phyloP scores from a whole-genome alignment of 805 yeast species.

The Clavispora fructus region DNA sequence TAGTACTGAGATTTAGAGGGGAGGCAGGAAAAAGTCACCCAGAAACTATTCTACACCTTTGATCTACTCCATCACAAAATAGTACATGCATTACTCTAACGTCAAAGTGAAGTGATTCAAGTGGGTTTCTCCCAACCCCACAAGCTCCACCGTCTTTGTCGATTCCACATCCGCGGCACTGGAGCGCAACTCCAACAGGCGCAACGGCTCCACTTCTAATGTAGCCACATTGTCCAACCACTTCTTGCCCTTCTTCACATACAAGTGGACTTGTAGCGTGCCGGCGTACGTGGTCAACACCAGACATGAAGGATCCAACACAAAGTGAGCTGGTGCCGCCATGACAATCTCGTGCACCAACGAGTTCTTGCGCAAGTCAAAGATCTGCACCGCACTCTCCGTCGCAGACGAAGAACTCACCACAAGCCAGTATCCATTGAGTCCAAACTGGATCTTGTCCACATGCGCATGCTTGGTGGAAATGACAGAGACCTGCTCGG shows the following conservation, averaged over 20 bases:
- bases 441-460: constrained; percentile 44
- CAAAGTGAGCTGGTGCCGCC: constrained; percentile 14
- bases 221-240: constrained; percentile 20
- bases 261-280: constrained; percentile 27
- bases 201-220: constrained; percentile 2
- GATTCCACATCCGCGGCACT: constrained; percentile 4
- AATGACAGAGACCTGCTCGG: constrained; percentile 31
- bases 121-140: constrained; percentile 4
- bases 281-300: constrained; percentile 21
- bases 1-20: too few species aligned
- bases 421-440: constrained; percentile 62
- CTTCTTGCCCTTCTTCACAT: constrained; percentile 34
- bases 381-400: constrained; percentile 26
- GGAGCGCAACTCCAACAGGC: not conserved
- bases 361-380: constrained; percentile 45
- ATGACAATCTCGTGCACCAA: constrained; percentile 23
- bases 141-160: constrained; percentile 4
- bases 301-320: constrained; percentile 33
- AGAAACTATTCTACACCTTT: too few species aligned
- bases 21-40: too few species aligned
- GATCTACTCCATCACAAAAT: not conserved
- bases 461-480: constrained; percentile 19
- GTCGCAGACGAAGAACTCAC: constrained; percentile 18
- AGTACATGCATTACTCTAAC: not conserved
- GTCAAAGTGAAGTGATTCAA: constrained; percentile 1